Evolutionary conservation across 495 filamentous ascomycete genomes (phyloP).

Genomic region (Neurospora sp.): DNA sequence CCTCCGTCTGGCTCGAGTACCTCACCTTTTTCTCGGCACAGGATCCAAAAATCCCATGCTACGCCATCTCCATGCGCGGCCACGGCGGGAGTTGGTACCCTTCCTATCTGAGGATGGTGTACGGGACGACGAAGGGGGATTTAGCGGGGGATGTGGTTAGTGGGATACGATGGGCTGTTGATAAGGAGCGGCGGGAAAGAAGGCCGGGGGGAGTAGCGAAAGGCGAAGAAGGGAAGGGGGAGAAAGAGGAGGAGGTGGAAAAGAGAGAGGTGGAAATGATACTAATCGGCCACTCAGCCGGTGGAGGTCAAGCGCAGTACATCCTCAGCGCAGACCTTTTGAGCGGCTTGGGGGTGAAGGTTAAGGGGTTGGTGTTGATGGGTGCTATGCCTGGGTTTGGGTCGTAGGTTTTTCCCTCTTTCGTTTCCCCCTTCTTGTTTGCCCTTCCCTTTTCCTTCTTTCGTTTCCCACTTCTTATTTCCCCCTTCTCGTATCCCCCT

Average conservation of each 20-base stretch:
- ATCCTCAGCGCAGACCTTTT: slow-evolving; percentile 21
- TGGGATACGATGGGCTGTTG: slow-evolving; percentile 25
- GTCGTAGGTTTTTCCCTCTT: slow-evolving; percentile 24
- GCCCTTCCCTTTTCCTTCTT: background rate
- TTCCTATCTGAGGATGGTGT: slow-evolving; percentile 27
- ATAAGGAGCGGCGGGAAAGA: background rate
- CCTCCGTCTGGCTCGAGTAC: slow-evolving; percentile 37
- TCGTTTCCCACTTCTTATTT: too few species aligned
- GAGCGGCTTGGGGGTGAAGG: slow-evolving; percentile 13
- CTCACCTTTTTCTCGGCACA: slow-evolving; percentile 29
- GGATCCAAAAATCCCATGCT: slow-evolving; percentile 27
- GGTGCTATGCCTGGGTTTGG: slow-evolving; percentile 34
- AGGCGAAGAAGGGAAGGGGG: slow-evolving; percentile 14
- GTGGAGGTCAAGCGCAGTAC: slow-evolving; percentile 36
- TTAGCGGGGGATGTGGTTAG: slow-evolving; percentile 34
- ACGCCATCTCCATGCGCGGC: slow-evolving; percentile 39
- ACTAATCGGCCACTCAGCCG: slow-evolving; percentile 37
- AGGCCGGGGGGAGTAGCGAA: too few species aligned
- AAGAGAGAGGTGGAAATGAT: slow-evolving; percentile 22
- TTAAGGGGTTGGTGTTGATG: slow-evolving; percentile 29
- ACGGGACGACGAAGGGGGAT: slow-evolving; percentile 22
- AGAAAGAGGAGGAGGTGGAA: slow-evolving; percentile 11
- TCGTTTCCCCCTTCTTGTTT: background rate
- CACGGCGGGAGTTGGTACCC: slow-evolving; percentile 41
- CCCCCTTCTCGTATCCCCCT: background rate